Evolutionary conservation across 768 basidiomycete species (phyloP).

Genomic region (Psilocybe subaeruginosa): DNA sequence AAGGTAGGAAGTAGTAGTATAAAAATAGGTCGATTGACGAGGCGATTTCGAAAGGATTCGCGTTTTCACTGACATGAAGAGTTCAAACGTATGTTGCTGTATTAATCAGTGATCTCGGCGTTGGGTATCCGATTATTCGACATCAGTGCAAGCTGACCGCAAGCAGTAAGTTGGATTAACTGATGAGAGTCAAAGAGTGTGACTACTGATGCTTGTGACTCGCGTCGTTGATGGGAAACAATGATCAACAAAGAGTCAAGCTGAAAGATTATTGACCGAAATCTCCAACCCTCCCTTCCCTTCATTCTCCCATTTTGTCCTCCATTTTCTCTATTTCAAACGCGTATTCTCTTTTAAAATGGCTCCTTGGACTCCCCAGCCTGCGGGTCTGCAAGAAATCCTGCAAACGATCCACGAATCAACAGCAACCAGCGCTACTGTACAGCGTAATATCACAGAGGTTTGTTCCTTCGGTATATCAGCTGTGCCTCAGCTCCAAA

Average conservation of each 20-base stretch:
- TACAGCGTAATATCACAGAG: conserved; percentile 83
- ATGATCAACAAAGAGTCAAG: conserved; percentile 29
- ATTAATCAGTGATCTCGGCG: not conserved
- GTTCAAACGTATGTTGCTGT: not conserved
- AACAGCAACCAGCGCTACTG: conserved; percentile 73
- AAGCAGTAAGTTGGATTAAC: not conserved
- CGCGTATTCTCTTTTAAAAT: conserved; percentile 50
- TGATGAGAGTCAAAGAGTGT: not conserved
- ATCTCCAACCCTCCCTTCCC: conserved; percentile 23
- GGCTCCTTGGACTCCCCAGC: conserved; percentile 84
- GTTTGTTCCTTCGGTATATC: conserved; percentile 40
- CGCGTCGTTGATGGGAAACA: conserved; percentile 26
- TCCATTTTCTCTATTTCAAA: conserved; percentile 27
- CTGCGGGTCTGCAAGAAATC: conserved; percentile 88
- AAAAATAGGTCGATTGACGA: not conserved
- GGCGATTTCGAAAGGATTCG: not conserved
- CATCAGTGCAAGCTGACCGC: too few relatives aligned
- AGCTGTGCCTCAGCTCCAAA: conserved; percentile 8
- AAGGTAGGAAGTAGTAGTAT: not conserved
- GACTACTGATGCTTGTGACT: conserved; percentile 17
- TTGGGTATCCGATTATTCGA: not conserved
- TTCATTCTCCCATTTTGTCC: conserved; percentile 25
- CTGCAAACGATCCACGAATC: conserved; percentile 91
- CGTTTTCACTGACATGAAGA: not conserved
- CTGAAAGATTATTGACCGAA: conserved; percentile 31